Evolutionary conservation across 2,329 filamentous ascomycete genomes (phyloP).

Genomic region (Claviceps arundinis): DNA sequence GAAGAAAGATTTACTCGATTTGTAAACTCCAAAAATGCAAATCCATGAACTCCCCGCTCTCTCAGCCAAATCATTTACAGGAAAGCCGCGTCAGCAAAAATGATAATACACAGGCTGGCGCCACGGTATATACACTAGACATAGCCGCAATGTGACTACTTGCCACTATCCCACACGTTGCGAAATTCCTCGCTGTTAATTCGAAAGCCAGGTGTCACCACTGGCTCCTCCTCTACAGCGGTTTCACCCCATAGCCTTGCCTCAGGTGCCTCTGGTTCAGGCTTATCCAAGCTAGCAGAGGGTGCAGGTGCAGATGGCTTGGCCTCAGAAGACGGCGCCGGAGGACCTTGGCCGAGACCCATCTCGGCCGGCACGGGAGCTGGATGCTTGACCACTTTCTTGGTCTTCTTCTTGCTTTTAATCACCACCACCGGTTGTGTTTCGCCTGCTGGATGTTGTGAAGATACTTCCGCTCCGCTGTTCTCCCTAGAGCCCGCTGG

Average conservation of each 20-base stretch:
- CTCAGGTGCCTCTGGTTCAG: conserved; percentile 8
- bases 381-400: conserved; percentile 21
- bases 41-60: conserved; percentile 16
- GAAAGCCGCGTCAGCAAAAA: not conserved
- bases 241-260: conserved; percentile 5
- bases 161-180: conserved; percentile 27
- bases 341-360: conserved; percentile 13
- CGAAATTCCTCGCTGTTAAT: conserved; percentile 30
- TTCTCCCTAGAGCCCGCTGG: conserved; percentile 6
- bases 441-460: conserved; percentile 9
- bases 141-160: not conserved
- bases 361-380: conserved; percentile 18
- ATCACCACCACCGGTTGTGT: conserved; percentile 18
- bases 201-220: conserved; percentile 12
- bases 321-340: not conserved
- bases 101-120: not conserved
- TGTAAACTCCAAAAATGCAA: not conserved
- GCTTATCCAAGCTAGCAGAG: conserved; percentile 1
- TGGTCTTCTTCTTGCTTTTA: conserved; percentile 26
- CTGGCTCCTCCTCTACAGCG: conserved; percentile 6
- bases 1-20: not conserved
- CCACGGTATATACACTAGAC: not conserved
- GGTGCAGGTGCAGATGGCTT: not conserved
- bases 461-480: not conserved
- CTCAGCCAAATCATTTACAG: conserved; percentile 2